A percentile compares a stretch with the other conserved stretches of the same genome.
Evolutionary conservation across 1,284 basidiomycete species (phyloP).

Genomic region (Lentinula novae-zelandiae): DNA sequence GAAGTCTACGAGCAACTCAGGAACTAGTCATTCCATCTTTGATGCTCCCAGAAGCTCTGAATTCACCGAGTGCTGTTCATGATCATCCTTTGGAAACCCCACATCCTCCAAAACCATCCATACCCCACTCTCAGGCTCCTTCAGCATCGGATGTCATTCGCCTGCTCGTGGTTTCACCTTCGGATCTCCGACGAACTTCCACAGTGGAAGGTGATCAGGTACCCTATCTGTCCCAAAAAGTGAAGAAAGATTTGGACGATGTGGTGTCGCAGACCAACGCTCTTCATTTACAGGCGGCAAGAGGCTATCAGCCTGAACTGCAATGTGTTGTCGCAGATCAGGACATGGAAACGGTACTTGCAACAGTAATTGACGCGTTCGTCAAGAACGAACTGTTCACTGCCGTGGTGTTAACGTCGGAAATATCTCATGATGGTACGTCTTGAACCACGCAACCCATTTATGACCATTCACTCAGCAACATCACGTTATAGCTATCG

Average conservation of each 20-base stretch:
- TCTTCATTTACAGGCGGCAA: neutral
- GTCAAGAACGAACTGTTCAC: neutral
- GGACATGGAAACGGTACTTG: neutral
- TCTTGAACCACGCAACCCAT: neutral
- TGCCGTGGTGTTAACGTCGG: neutral
- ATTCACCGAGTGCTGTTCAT: neutral
- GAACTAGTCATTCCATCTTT: slow-evolving; percentile 12
- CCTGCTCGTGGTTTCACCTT: slow-evolving; percentile 2
- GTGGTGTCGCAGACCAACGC: neutral
- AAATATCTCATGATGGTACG: neutral
- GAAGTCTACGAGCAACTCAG: neutral
- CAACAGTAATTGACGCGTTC: neutral
- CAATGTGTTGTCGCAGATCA: neutral
- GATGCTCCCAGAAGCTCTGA: slow-evolving; percentile 9
- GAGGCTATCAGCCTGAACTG: neutral
- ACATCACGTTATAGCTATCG: neutral
- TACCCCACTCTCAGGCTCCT: neutral
- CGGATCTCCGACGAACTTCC: neutral
- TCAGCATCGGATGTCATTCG: neutral
- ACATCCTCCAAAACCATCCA: neutral
- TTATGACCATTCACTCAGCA: neutral
- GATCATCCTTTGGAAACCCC: slow-evolving; percentile 2
- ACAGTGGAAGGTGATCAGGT: neutral
- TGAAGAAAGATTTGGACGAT: neutral
- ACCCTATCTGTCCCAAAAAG: neutral